Evolutionary conservation across 192 early-diverging fungal genomes (phyloP), one percentile per base, ranked within the genome.

Genomic region (Kappamyces sp.): DNA sequence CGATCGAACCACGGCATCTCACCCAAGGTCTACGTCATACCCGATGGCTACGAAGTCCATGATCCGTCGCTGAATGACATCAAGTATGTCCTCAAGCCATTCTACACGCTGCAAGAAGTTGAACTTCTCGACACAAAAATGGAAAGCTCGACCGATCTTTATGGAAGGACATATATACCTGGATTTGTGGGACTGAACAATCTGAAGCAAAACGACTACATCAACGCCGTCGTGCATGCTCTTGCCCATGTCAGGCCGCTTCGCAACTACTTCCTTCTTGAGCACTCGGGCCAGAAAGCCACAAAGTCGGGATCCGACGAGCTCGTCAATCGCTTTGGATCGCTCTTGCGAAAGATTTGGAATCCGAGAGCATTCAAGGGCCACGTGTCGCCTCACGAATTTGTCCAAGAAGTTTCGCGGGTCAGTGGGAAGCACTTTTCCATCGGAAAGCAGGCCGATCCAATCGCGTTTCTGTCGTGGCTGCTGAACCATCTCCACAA

Each of bases 141-240:
- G 7, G 72, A 66, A 35, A 68, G 72, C 37, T 84, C 88, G 1
- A 86, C 82, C 51, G 96, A 98, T 71, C 68, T 98, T 54, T 80
- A 83, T 61, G 89, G 91, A 55, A 90, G 89, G 60, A 72, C 74
- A 52, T 98, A 93, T 57, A 49, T 92, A 6, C 86, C 90, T 40
- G 96, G 96, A 0, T 94, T 92, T 68, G 85, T 97, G 32, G 93
- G 96, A 1, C 64, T 98, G 37, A 97, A 97, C 62, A 94, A 91
- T 57, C 84, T 97, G 60, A 98, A 98, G 64, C 80, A 82, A 10
- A 98, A 93, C 64, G 93, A 96, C 65, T 94, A 91, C 70, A 84
- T 96, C 46, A 98, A 95, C 65, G 91, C 87, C 8, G 84, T 92
- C 42, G 74, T 98, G 33, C 93, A 97, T 67, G 83, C 87, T 1